Conservation (phyloP, 495 filamentous ascomycete species). For the Chaetomium tenue region DNA sequence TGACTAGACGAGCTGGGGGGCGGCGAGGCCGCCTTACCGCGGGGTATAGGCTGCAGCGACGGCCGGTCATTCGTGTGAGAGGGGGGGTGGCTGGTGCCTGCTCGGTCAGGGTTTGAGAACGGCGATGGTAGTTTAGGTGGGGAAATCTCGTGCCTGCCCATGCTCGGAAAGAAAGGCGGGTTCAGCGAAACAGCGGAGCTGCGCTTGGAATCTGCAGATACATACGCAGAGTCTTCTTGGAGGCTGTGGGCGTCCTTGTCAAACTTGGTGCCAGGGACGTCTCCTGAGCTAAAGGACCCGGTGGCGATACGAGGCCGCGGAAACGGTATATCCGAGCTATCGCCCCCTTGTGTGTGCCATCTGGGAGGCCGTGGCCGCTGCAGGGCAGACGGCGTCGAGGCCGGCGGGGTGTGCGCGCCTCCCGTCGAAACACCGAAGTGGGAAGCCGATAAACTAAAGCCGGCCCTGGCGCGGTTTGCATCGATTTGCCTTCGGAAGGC, state of each 20-base stretch:
- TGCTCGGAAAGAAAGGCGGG: slow-evolving; percentile 35
- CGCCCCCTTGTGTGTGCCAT: slow-evolving; percentile 43
- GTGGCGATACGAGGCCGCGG: slow-evolving; percentile 23
- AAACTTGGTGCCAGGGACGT: slow-evolving; percentile 16
- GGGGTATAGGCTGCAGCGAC: slow-evolving; percentile 50
- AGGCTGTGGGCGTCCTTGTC: slow-evolving; percentile 39
- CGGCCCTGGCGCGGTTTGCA: slow-evolving; percentile 47
- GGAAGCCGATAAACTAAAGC: slow-evolving; percentile 52
- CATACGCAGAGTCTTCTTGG: slow-evolving; percentile 46
- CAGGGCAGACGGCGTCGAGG: slow-evolving; percentile 35
- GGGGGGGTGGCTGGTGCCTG: slow-evolving; percentile 32
- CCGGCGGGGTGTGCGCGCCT: slow-evolving; percentile 23
- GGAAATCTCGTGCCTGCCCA: slow-evolving; percentile 31
- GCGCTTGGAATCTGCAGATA: slow-evolving; percentile 49
- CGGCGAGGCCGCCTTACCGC: slow-evolving; percentile 34
- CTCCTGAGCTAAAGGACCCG: slow-evolving; percentile 17
- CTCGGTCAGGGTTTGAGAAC: slow-evolving; percentile 34
- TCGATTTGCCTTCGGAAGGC: slow-evolving; percentile 70
- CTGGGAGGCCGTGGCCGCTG: slow-evolving; percentile 41
- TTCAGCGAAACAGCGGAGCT: slow-evolving; percentile 46
- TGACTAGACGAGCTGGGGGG: slow-evolving; percentile 20
- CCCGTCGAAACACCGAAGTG: slow-evolving; percentile 41
- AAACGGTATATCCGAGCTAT: slow-evolving; percentile 34
- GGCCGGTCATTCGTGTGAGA: slow-evolving; percentile 50
- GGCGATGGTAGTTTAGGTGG: slow-evolving; percentile 37